These are phyloP conservation scores for Tricholoma matsutake DNA, from an alignment of 768 basidiomycete species.

Conservation along the genomic window DNA sequence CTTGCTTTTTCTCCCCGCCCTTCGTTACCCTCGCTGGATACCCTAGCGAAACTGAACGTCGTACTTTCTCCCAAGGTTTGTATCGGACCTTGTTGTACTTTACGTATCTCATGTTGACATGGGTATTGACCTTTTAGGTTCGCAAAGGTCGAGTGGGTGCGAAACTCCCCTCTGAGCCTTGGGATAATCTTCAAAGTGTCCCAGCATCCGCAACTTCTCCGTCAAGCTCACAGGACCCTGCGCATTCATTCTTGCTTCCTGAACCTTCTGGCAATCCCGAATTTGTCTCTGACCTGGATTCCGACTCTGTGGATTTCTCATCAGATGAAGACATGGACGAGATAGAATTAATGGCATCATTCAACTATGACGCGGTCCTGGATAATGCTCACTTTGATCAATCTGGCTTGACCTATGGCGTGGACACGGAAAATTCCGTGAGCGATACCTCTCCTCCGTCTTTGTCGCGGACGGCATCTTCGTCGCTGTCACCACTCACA, in stretches of 20 bases:
- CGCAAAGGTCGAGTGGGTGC: slow-evolving; percentile 53
- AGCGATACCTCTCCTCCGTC: slow-evolving; percentile 23
- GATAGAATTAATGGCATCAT: neutral
- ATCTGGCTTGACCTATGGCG: slow-evolving; percentile 9
- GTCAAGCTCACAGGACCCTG: slow-evolving; percentile 9
- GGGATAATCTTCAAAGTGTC: slow-evolving; percentile 37
- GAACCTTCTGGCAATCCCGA: slow-evolving; percentile 13
- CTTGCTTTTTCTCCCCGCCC: slow-evolving; percentile 49
- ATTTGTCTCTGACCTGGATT: slow-evolving; percentile 16
- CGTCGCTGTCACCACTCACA: slow-evolving; percentile 37
- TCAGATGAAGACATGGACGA: slow-evolving; percentile 18
- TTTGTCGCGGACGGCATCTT: slow-evolving; percentile 28
- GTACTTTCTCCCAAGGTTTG: slow-evolving; percentile 45
- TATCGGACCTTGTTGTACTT: neutral
- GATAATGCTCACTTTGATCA: neutral
- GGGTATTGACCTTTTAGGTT: slow-evolving; percentile 25
- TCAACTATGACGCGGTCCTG: neutral
- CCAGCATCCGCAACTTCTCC: slow-evolving; percentile 13
- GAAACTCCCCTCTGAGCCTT: slow-evolving; percentile 50
- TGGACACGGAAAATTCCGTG: slow-evolving; percentile 16
- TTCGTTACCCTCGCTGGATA: slow-evolving; percentile 48
- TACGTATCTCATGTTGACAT: neutral
- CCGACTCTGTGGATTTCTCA: slow-evolving; percentile 16
- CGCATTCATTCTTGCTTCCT: slow-evolving; percentile 1
- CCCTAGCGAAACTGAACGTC: slow-evolving; percentile 48